A percentile compares a stretch with the other conserved stretches of the same genome.
phyloP scores from a whole-genome alignment of 371 early-diverging fungal species.

The Mucor racemosus region DNA sequence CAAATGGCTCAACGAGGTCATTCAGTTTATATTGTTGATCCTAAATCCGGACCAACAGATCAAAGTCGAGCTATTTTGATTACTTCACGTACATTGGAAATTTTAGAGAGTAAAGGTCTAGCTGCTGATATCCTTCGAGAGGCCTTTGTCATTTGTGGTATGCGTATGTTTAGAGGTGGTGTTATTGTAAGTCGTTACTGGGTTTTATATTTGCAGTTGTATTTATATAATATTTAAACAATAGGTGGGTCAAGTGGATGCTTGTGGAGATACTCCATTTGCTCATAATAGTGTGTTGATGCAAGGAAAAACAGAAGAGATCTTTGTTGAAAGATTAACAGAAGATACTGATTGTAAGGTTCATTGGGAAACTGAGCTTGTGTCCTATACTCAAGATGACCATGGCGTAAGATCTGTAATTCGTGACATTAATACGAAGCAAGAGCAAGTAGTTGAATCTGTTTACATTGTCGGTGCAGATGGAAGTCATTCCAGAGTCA shows the following conservation, averaged over 20 bases:
- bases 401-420: slow-evolving; percentile 29
- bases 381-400: slow-evolving; percentile 34
- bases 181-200: slow-evolving; percentile 22
- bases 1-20: slow-evolving; percentile 42
- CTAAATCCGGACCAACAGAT: slow-evolving; percentile 36
- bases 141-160: slow-evolving; percentile 26
- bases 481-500: slow-evolving; percentile 45
- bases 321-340: slow-evolving; percentile 14
- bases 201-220: not conserved
- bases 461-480: slow-evolving; percentile 47
- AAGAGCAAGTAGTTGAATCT: slow-evolving; percentile 23
- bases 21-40: slow-evolving; percentile 42
- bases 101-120: slow-evolving; percentile 35
- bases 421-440: slow-evolving; percentile 6
- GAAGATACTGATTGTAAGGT: slow-evolving; percentile 17
- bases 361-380: slow-evolving; percentile 37
- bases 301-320: slow-evolving; percentile 37
- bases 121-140: slow-evolving; percentile 32
- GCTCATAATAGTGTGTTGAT: slow-evolving; percentile 35
- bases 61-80: slow-evolving; percentile 50
- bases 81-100: slow-evolving; percentile 46
- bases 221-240: not conserved
- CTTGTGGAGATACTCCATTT: slow-evolving; percentile 32
- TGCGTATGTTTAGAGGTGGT: slow-evolving; percentile 25
- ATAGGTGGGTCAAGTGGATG: slow-evolving; percentile 25